Evolutionary conservation across 192 early-diverging fungal species (phyloP), one percentile per base, ranked within the genome.

Genomic region (Coemansia erecta): DNA sequence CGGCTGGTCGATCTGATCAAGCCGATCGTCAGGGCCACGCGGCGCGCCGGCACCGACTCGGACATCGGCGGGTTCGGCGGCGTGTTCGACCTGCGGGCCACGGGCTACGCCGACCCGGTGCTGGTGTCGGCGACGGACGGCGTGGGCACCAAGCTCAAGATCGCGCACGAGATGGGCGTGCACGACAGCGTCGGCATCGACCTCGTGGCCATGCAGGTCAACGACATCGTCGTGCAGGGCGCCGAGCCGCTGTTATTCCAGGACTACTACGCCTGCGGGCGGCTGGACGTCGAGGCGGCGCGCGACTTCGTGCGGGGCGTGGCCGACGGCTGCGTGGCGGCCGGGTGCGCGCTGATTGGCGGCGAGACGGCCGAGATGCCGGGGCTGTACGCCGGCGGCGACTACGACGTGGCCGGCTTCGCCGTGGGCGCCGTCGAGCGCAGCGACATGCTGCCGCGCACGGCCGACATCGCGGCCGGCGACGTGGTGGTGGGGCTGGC

Each of bases 291-390:
- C 0, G 87, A 90, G 64, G 91, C 94, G 15, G 91, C 92, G 41
- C 85, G 82, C 64, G 89, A 92, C 66, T 93, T 99, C 66, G 87
- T 99, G 53, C 82, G 84, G 57, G 96, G 97, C 58, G 91, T 99
- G 44, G 95, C 92, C 23, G 84, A 87, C n/a, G 97, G 95, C 8
- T 99, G 97, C 75, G 63, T 84, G 33, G 80, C 94, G 58, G 83
- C 94, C 5, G 91, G 91, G 17, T 94, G 92, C 57, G 97, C 97
- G 41, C 86, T 99, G 56, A 86, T 99, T 57, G 97, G 97, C 60
- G 97, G 97, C 28, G 97, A 99, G 81, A 99, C 97, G 18, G 92
- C 97, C 9, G 97, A 99, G 68, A 99, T 99, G 97, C 97, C 97
- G 12, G 94, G 95, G 45, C 84, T 99, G 61, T 99, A 98, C 65